Evolutionary conservation across 345 rosid genomes (phyloP).

Genomic region (Rhodamnia rubescens): DNA sequence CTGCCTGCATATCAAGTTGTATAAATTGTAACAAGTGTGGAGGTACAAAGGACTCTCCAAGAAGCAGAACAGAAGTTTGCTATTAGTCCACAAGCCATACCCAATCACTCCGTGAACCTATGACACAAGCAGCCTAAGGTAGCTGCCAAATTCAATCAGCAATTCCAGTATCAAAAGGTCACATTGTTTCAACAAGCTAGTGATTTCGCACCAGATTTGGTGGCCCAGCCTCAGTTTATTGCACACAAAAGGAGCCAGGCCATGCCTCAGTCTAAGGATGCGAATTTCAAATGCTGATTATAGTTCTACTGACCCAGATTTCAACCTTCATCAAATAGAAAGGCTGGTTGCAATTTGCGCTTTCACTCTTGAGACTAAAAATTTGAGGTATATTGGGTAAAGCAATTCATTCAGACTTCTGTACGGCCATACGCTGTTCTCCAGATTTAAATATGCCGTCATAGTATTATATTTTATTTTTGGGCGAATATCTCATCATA

Average conservation of each 20-base stretch:
- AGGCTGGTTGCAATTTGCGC: background rate
- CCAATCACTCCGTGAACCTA: background rate
- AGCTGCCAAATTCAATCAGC: background rate
- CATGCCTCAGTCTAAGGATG: background rate
- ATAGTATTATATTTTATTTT: background rate
- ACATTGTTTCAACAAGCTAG: background rate
- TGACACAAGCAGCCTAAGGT: background rate
- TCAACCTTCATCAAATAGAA: background rate
- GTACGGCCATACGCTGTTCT: background rate
- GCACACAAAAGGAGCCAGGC: background rate
- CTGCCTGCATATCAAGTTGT: conserved; percentile 36
- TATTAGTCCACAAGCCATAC: background rate
- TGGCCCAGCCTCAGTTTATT: background rate
- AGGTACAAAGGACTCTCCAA: background rate
- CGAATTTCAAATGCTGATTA: background rate
- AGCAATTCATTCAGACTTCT: background rate
- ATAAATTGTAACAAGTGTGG: background rate
- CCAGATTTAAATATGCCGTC: background rate
- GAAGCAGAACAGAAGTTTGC: background rate
- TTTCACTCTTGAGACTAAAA: background rate
- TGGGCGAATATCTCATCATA: background rate
- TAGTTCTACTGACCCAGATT: background rate
- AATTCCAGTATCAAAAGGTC: background rate
- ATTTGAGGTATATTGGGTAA: background rate
- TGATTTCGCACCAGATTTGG: background rate